Evolutionary conservation across 2,329 filamentous ascomycete genomes (phyloP), one percentile per base, ranked within the genome.

Genomic region (Xylariaceae sp.): DNA sequence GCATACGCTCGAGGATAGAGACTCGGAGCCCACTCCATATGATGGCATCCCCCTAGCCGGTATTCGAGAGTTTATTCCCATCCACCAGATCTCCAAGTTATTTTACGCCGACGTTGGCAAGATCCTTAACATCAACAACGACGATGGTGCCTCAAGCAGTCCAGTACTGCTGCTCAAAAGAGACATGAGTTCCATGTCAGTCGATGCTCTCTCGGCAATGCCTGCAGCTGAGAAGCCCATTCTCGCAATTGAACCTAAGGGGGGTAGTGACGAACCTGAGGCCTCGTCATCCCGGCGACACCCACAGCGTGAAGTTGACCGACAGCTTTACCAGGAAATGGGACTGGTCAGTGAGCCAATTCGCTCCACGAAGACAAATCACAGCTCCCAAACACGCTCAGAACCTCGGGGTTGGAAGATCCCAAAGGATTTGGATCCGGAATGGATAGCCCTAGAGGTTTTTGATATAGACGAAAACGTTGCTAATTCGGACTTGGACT

Each of bases 21-120:
- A 65, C 4, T 57, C 64, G 5, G 63, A 61, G 3, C 71, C 74
- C 0, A 59, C 56, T 11, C 53, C 69, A 1, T 80, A 76, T 51
- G 75, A 81, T 51, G 74, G 74, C 6, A 70, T 82, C 4, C 39
- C 64, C 0, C 70, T 67, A 8, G 76, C 78, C 13, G 81, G 81
- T 2, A 78, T 85, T 55, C 74, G 78, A 44, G 83, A 85, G 61
- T 75, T 73, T 0, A 76, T 85, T n/a, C 80, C 81, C 0, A 74
- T 83, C 3, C 73, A 77, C 39, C 78, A 85, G 68, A 82, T 96
- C 4, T 89, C 91, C 4, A 96, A 95, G 70, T 90, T 96, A 37
- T 96, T 96, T 74, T 97, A 96, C 69, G 91, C 92, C 0, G 90
- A 96, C 65, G 95, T 90, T 0, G 92, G 92, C 15, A 90, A 90